These are phyloP conservation scores for Bacterosira constricta DNA, from an alignment of 108 stramenopile species.

Conservation along the genomic window DNA sequence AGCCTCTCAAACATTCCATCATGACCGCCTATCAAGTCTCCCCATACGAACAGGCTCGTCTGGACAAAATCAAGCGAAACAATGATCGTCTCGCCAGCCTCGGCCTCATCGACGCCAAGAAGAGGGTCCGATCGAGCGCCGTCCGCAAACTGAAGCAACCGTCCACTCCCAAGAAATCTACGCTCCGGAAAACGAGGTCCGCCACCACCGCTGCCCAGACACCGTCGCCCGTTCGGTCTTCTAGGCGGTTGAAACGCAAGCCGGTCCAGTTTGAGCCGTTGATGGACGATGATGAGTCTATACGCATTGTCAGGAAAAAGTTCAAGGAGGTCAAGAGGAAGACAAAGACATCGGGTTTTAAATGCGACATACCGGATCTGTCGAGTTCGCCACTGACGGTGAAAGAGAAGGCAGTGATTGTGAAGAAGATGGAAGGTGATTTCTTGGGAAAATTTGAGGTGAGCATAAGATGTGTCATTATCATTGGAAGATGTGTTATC, in stretches of 20 bases:
- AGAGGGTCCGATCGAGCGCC: neutral
- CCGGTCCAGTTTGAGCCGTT: conserved; percentile 13
- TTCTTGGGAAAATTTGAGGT: conserved; percentile 49
- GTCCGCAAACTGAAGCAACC: neutral
- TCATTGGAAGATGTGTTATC: too few relatives aligned
- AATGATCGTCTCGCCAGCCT: conserved; percentile 59
- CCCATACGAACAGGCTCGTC: conserved; percentile 70
- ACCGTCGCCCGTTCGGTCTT: conserved; percentile 26
- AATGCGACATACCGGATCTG: conserved; percentile 21
- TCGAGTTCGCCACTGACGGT: conserved; percentile 28
- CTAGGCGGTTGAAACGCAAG: conserved; percentile 26
- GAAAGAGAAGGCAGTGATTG: conserved; percentile 12
- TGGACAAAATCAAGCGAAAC: conserved; percentile 74
- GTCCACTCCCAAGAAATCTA: conserved; percentile 8
- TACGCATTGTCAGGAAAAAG: conserved; percentile 2
- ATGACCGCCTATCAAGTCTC: conserved; percentile 47
- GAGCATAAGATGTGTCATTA: too few relatives aligned
- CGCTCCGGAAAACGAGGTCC: neutral
- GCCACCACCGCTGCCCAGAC: neutral
- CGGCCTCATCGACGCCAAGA: conserved; percentile 43
- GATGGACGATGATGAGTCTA: conserved; percentile 10
- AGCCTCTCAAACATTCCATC: too few relatives aligned
- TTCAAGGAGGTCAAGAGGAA: neutral
- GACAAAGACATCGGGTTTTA: conserved; percentile 1
- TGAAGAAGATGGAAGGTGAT: conserved; percentile 29